Base-by-base conservation (phyloP, 179 eudicot genomes). In the Drosera spatulata region DNA sequence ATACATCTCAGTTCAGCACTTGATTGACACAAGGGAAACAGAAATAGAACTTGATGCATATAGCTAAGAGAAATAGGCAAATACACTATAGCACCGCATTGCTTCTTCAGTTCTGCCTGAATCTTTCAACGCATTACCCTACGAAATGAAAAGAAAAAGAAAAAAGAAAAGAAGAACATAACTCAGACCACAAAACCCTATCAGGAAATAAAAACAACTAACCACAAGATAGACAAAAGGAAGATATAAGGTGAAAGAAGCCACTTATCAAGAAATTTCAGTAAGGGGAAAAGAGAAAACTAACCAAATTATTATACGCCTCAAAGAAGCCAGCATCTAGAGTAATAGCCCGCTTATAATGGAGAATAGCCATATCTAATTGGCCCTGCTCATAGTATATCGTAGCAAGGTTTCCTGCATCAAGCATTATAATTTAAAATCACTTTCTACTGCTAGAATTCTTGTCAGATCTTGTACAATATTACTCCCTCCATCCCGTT, bases 41-140 rank as follows among this genome's bases (percentile, higher is more conserved):
- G 37, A 55, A 10, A 52, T 4, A 15, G 41, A 41, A 41, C 42
- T 53, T 37, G 49, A 58, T 43, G 33, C 6, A 65, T 8, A 59
- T n/a, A 38, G 49, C 42, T 43, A 42, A 55, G 38, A 44, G 33
- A 58, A 15, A 66, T 22, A 55, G 44, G 6, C 61, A 69, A 88
- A 62, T 77, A 94, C 99, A 22, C 82, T 91, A 67, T 85, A 94
- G 75, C 82, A 85, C 50, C 82, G 84, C 59, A 77, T 80, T 13
- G 99, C 94, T 60, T 94, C 97, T 50, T 87, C 96, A 57, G 81
- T 84, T 73, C 88, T 82, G 45, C 91, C 91, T 73, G 88, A 75
- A 79, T 85, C 94, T 75, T 94, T 94, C 51, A 94, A 70, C 42
- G 99, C 91, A 87, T 90, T 90, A 40, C 97, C 99, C 99, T 94